Evolutionary conservation across 495 filamentous ascomycete species (phyloP).

Genomic region (Xylaria nigripes): DNA sequence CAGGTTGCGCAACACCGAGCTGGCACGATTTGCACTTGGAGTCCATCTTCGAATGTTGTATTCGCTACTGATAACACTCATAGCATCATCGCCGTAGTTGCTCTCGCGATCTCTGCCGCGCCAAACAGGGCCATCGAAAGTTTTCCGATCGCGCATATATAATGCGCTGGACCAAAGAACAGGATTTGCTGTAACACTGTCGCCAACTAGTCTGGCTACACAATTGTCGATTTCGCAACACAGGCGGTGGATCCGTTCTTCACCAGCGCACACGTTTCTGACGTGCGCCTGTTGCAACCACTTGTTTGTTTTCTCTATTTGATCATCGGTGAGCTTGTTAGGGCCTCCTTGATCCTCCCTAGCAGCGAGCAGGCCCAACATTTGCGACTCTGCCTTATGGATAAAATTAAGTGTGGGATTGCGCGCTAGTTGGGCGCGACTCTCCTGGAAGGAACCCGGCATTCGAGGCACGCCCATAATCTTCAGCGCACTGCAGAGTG

Average conservation of each 20-base stretch:
- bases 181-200: conserved; percentile 77
- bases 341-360: conserved; percentile 76
- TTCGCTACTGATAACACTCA: conserved; percentile 50
- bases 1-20: conserved; percentile 41
- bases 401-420: conserved; percentile 60
- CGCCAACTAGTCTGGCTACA: conserved; percentile 77
- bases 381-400: conserved; percentile 75
- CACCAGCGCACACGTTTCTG: conserved; percentile 91
- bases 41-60: conserved; percentile 34
- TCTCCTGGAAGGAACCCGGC: conserved; percentile 44
- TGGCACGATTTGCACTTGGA: conserved; percentile 24
- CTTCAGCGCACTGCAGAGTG: conserved; percentile 79
- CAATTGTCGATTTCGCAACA: conserved; percentile 84
- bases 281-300: conserved; percentile 78
- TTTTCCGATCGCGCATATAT: conserved; percentile 68
- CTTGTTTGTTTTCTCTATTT: conserved; percentile 73
- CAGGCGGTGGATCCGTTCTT: conserved; percentile 92
- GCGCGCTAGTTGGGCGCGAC: conserved; percentile 47
- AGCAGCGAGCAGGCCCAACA: conserved; percentile 81
- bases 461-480: conserved; percentile 69
- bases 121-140: conserved; percentile 57
- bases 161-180: conserved; percentile 90
- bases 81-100: conserved; percentile 42
- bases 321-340: conserved; percentile 94
- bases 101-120: conserved; percentile 31